Base-by-base conservation (phyloP, 2,329 filamentous ascomycete species). In the Colletotrichum sp. region DNA sequence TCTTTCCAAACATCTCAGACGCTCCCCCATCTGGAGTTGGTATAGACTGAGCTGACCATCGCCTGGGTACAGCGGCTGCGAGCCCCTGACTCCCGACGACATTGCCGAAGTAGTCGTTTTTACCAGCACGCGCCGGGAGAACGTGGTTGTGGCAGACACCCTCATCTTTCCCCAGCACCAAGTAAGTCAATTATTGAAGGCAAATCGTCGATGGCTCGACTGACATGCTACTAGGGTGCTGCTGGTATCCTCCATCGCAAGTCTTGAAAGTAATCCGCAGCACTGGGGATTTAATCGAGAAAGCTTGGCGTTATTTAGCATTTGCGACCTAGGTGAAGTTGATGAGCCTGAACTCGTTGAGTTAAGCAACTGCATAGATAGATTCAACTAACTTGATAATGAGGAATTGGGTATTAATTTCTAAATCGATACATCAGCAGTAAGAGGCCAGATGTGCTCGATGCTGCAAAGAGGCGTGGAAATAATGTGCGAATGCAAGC, bases 31-130 rank as follows among this genome's bases (percentile, higher is more conserved):
- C 21, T 58, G 55, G 21, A 28, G n/a, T 13, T 32, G 26, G 58
- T n/a, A 62, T 21, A 36, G 15, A 34, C 26, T 36, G 18, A 38
- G 18, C 30, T 60, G 30, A 70, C 58, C 34, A 9, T 28, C 36
- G 38, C 62, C 78, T 26, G 18, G 16, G 6, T 77, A 77, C 77
- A 94, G 93, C 73, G 94, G 93, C 67, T 93, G 91, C 79, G 94
- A 97, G 79, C 96, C 96, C 55, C 88, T 98, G 79, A 98, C 95
- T 1, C 94, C 94, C 0, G 95, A 97, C 66, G 96, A 98, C 81
- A 96, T 98, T 81, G 96, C 96, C 15, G 96, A 98, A 86, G 90
- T 97, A 34, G 89, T 98, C 38, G 96, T 98, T 9, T 98, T 98
- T 82, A 90, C 94, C 3, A 95, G 94, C 6, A 94, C 94, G 5